Percentiles rank a stretch among this genome's conserved stretches.
phyloP scores from a whole-genome alignment of 345 rosid genomes.

The Salix exigua region DNA sequence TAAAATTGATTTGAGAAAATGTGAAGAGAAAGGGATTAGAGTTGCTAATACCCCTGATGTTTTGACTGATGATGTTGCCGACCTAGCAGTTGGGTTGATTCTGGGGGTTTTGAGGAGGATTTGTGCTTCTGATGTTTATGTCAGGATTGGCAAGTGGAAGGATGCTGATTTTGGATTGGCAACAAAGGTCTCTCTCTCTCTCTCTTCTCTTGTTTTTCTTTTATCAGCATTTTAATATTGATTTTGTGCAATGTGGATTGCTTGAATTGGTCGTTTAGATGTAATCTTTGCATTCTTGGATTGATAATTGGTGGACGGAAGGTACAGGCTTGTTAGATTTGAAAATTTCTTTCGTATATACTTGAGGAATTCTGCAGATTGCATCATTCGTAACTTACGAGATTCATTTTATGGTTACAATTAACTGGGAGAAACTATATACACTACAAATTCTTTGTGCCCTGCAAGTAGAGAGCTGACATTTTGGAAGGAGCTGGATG shows the following conservation, averaged over 20 bases:
- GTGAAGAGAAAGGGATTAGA: constrained; percentile 52
- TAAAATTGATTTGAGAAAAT: constrained; percentile 50
- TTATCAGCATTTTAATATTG: not conserved
- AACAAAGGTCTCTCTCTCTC: constrained; percentile 39
- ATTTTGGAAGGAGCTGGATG: no score
- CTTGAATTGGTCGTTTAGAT: not conserved
- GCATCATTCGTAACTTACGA: no score
- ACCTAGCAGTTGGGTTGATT: constrained; percentile 51
- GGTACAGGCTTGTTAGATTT: not conserved
- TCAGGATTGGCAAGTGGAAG: constrained; percentile 51
- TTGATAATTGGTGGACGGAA: not conserved
- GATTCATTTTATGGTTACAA: not conserved
- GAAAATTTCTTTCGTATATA: no score
- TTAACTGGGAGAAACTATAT: not conserved
- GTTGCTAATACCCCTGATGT: constrained; percentile 67
- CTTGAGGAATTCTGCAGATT: no score
- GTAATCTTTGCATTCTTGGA: not conserved
- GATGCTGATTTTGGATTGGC: constrained; percentile 36
- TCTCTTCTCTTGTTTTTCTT: not conserved
- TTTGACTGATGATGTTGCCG: constrained; percentile 65
- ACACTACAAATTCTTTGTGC: not conserved
- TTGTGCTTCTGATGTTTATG: constrained; percentile 44
- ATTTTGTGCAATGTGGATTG: not conserved
- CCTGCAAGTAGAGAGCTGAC: no score
- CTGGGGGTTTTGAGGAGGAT: constrained; percentile 52